Evolutionary conservation across 305 asterid species (phyloP), one percentile per base, ranked within the genome.

Genomic region (Fraxinus sp.): DNA sequence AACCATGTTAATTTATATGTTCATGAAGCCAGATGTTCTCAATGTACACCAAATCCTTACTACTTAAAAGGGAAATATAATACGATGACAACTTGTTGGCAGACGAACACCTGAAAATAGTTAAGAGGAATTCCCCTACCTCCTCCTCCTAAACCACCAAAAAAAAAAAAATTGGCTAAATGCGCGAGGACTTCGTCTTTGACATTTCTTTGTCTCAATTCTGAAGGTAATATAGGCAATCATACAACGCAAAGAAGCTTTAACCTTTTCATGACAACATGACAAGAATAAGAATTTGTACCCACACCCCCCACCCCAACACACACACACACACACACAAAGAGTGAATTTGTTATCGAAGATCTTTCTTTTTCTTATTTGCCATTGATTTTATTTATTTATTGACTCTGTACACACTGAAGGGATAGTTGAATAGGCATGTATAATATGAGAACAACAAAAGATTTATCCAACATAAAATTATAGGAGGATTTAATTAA

Each of bases 391-490:
- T 10, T 44, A 0, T 10, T 9, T 9, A 1, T 44, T 44, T 44
- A 8, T 41, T 8, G 3, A 8, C 3, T 41, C 2, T 44, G 55
- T 44, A 44, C 55, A 39, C 9, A 41, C 14, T 9, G 62, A 52
- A 20, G 62, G 22, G 14, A 46, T 46, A 4, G 62, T 52, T 52
- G 20, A 49, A 49, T 52, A 14, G 18, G 62, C 62, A 16, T 52
- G 22, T 52, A 75, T 74, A 49, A 70, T n/a, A 26, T 39, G 52
- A 41, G 36, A 66, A 66, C 26, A 11, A 36, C 11, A 13, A 46
- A 74, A 41, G 74, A 52, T 76, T 37, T 79, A 59, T 57, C 41
- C 55, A 68, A 18, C 6, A 64, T 59, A 41, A 72, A 79, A 76
- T 75, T 78, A 9, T 33, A 71, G 18, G 49, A 55, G 18, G 4